Evolutionary conservation across 768 basidiomycete species (phyloP), one percentile per base, ranked within the genome.

Genomic region (Mycena polygramma): DNA sequence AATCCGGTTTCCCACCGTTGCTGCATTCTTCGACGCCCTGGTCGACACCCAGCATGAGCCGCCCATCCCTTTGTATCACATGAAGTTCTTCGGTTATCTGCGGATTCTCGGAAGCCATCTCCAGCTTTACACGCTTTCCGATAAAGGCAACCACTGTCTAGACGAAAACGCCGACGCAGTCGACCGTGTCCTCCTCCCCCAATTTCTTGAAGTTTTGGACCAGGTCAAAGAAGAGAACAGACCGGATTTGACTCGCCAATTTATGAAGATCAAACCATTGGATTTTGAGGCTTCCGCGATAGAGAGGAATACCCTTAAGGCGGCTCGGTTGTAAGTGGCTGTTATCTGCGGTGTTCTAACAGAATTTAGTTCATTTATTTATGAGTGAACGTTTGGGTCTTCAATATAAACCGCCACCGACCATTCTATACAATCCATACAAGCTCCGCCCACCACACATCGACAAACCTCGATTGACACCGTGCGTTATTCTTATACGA

Each of bases 1-100:
- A 1, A 46, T 73, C 35, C 65, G 58, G 1, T 73, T 73, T 37
- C 72, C 72, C 37, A 73, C 57, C 37, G 46, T 67, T 22, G 8
- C 64, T 14, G 72, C 63, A 13, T 71, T 73, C 54, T 55, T 57
- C 17, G 72, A 71, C 39, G 24, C 63, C 7, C 43, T 57, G 20
- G 51, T 70, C 17, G 63, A 49, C 46, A 63, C 54, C 14, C 7
- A 48, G 0, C 36, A 53, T 15, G 64, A 71, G 39, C 69, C 59
- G 7, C 72, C 72, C 13, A 41, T 41, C 11, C 69, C 60, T 17
- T 58, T 62, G 37, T 7, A 52, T 45, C 72, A 73, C 57, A 4
- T 22, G 20, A 62, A 14, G 35, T 63, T 67, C 39, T n/a, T n/a
- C 4, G 5, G 1, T 17, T 7, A 10, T 14, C 22, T 69, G 24